Evolutionary conservation across 345 rosid species (phyloP), one percentile per base, ranked within the genome.

Genomic region (Hypericum perforatum): DNA sequence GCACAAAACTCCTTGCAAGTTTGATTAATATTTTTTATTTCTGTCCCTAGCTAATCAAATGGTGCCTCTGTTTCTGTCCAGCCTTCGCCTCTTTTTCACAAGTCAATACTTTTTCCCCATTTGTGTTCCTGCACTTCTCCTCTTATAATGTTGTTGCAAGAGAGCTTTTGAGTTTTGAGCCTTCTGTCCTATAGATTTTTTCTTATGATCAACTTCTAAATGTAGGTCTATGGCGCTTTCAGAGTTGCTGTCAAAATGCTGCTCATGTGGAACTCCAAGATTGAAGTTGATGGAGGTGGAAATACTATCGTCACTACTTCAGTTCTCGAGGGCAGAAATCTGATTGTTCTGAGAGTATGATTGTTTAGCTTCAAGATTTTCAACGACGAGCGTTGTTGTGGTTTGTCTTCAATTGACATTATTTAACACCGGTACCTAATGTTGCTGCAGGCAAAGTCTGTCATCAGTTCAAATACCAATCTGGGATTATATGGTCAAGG

Each of bases 401-500:
- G 11, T 54, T 48, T 36, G 37, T 44, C 43, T 49, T 47, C 39
- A 40, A 63, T 55, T 54, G 42, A 52, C 59, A 61, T 41, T 61
- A 52, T 59, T 41, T 39, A 15, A 42, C 44, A 6, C 66, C 22
- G 43, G 58, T 52, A 59, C 67, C 16, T 67, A 57, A 68, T 58
- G 39, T 67, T 38, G 65, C 65, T 75, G 68, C 76, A 92, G 98
- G 84, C 80, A 65, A 76, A 78, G 44, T 92, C 95, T 58, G 74
- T 82, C 63, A 77, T 92, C 63, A 72, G 79, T 59, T 92, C 98
- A 55, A 92, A 85, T 74, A 57, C 95, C 16, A 92, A 92, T 68
- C 67, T 92, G 76, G 96, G 84, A 13, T 56, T 88, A 60, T 83
- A 87, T 76, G 98, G 98, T 60, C 98, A 92, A 76, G 98, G 98